Conservation (phyloP, 148 eudicot species). For the Heliamphora exappendiculata region DNA sequence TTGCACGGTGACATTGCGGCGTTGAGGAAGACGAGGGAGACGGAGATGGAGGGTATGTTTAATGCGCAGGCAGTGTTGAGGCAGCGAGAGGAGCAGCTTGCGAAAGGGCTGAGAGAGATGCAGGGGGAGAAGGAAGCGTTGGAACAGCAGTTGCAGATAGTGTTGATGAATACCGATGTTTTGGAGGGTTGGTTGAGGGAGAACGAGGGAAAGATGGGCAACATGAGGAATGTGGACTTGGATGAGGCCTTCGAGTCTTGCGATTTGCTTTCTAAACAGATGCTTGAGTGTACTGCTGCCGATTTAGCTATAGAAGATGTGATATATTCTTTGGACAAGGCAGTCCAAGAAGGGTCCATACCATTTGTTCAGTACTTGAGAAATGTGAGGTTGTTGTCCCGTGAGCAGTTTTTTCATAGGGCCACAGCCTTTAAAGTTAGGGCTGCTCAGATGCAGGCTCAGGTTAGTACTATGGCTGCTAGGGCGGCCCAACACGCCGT, state of each 20-base stretch:
- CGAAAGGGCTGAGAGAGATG: constrained; percentile 68
- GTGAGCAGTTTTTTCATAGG: constrained; percentile 88
- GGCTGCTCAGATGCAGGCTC: constrained; percentile 84
- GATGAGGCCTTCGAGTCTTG: constrained; percentile 68
- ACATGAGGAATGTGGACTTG: constrained; percentile 34
- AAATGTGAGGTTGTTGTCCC: constrained; percentile 67
- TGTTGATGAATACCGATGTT: constrained; percentile 69
- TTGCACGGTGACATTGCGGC: constrained; percentile 56
- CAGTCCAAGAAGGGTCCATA: constrained; percentile 69
- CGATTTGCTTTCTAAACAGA: constrained; percentile 75
- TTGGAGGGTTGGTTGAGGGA: constrained; percentile 83
- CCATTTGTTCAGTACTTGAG: constrained; percentile 82
- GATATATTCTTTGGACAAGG: constrained; percentile 80
- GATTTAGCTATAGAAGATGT: constrained; percentile 94
- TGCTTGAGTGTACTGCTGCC: constrained; percentile 59
- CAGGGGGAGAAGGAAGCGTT: constrained; percentile 70
- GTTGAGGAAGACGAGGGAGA: constrained; percentile 70
- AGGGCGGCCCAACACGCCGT: constrained; percentile 48
- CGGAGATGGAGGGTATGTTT: constrained; percentile 77
- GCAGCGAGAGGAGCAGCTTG: constrained; percentile 45
- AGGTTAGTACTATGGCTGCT: constrained; percentile 77
- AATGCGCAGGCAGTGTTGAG: constrained; percentile 56
- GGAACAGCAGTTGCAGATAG: constrained; percentile 81
- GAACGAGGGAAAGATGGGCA: constrained; percentile 53
- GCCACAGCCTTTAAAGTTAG: constrained; percentile 63